Conservation (phyloP, 176 grass and related monocot genomes). For the Zoysia pacifica region DNA sequence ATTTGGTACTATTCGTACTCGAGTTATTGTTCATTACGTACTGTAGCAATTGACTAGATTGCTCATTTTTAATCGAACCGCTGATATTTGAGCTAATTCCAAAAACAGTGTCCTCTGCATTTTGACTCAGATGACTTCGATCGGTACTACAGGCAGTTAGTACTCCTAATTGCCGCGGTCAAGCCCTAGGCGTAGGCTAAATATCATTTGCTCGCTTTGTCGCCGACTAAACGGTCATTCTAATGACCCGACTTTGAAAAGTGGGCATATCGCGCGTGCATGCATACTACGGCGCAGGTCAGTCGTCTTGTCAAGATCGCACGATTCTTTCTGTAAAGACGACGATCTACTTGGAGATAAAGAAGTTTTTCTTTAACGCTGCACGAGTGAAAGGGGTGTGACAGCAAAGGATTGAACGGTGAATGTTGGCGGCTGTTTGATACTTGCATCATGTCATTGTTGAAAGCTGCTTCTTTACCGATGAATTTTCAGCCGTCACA, state of each 20-base stretch:
- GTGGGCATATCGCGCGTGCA: neutral
- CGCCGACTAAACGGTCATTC: conserved; percentile 25
- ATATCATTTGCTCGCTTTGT: neutral
- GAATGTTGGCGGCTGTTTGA: neutral
- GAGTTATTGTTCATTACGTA: no score
- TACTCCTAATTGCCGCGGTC: no score
- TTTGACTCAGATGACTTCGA: no score
- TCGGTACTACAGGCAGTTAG: no score
- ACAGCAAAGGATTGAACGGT: neutral
- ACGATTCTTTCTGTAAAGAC: neutral
- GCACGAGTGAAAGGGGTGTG: neutral
- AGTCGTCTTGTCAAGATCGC: neutral
- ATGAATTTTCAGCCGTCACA: neutral
- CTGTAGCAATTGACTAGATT: no score
- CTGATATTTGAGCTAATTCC: no score
- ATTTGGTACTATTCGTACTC: no score
- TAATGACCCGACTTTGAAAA: conserved; percentile 9
- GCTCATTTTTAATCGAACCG: no score
- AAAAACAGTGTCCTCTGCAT: no score
- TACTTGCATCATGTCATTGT: neutral
- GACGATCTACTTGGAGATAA: no score
- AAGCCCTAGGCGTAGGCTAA: no score
- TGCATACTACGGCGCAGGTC: neutral
- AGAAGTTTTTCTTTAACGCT: no score
- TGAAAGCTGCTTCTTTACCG: neutral